Evolutionary conservation across 1,139 yeast species (phyloP), one percentile per base, ranked within the genome.

Genomic region (Geotrichum klebahnii): DNA sequence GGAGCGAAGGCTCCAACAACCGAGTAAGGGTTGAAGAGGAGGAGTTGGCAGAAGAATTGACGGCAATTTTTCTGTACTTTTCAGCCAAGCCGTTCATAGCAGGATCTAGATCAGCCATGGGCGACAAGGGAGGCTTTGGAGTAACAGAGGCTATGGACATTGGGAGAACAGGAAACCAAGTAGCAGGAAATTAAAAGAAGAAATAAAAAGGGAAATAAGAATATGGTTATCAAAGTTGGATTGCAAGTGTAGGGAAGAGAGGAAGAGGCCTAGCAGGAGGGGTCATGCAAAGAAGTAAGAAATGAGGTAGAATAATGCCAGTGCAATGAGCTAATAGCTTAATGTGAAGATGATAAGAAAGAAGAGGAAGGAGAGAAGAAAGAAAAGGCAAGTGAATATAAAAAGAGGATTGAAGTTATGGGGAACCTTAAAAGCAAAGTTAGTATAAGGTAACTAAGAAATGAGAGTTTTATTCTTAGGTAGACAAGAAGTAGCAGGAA

Each of bases 11-110:
- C 16, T 52, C 53, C 6, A 53, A 44, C 20, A 53, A 23, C 20
- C 41, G 46, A 10, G 55, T 37, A 17, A 53, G 36, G 16, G 56
- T 46, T 14, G 56, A 53, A n/a, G 53, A 44, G 29, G 55, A 46
- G 17, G 55, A 49, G 22, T 48, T 35, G n/a, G 56, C 43, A 14
- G 52, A 49, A 3, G 46, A 39, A 3, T 38, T 26, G 20, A 53
- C 52, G 17, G 46, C 48, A 5, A 53, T 48, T 32, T 53, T 53
- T 23, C 50, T 51, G 44, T 53, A 53, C 47, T 49, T 40, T 20
- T 20, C 29, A 20, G 40, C n/a, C n/a, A 37, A n/a, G n/a, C 9
- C 40, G 12, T 37, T 10, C 3, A 33, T 14, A 6, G 36, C 36
- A 20, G 17, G 17, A 5, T 33, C 10, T 4, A 10, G 17, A 3